Percentiles rank a stretch among this genome's conserved stretches.
phyloP scores from a whole-genome alignment of 495 filamentous ascomycete species.

The Barbatosphaeria neglecta region DNA sequence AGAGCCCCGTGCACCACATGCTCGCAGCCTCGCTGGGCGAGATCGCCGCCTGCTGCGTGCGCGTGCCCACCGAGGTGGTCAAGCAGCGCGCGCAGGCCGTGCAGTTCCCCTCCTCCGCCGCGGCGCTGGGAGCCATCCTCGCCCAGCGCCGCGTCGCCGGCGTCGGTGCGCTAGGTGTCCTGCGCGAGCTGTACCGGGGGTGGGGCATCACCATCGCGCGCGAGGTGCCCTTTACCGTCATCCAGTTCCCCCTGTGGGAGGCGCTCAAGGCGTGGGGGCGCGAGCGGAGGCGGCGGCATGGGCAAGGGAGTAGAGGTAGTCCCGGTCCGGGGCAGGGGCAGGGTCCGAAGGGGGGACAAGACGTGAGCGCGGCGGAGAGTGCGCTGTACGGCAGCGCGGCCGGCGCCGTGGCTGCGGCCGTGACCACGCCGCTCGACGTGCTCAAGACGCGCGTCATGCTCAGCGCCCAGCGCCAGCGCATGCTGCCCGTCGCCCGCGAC shows the following conservation, averaged over 20 bases:
- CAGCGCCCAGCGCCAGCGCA: conserved; percentile 46
- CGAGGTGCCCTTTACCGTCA: conserved; percentile 92
- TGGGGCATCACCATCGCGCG: conserved; percentile 85
- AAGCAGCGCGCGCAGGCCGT: conserved; percentile 92
- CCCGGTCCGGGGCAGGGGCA: conserved; percentile 32
- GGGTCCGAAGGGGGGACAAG: conserved; percentile 29
- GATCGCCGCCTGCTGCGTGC: conserved; percentile 80
- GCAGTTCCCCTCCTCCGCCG: conserved; percentile 49
- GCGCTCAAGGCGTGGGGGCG: conserved; percentile 56
- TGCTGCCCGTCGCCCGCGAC: conserved; percentile 46
- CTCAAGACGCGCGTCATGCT: conserved; percentile 96
- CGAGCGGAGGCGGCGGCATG: conserved; percentile 19
- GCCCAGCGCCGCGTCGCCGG: conserved; percentile 21
- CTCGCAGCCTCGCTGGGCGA: conserved; percentile 80
- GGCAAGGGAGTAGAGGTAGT: too few relatives aligned
- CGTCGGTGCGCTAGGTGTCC: conserved; percentile 44
- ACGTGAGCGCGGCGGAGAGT: conserved; percentile 64
- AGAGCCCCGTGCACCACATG: conserved; percentile 52
- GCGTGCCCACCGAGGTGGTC: conserved; percentile 91
- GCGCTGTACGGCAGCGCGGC: conserved; percentile 75
- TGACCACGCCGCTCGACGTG: conserved; percentile 92
- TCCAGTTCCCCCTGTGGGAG: conserved; percentile 98
- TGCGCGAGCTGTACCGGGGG: conserved; percentile 79
- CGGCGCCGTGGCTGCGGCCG: conserved; percentile 73
- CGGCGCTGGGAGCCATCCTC: conserved; percentile 60